These are phyloP conservation scores for Erythrophleum ivorense DNA, from an alignment of 331 rosid species.

Conservation along the genomic window DNA sequence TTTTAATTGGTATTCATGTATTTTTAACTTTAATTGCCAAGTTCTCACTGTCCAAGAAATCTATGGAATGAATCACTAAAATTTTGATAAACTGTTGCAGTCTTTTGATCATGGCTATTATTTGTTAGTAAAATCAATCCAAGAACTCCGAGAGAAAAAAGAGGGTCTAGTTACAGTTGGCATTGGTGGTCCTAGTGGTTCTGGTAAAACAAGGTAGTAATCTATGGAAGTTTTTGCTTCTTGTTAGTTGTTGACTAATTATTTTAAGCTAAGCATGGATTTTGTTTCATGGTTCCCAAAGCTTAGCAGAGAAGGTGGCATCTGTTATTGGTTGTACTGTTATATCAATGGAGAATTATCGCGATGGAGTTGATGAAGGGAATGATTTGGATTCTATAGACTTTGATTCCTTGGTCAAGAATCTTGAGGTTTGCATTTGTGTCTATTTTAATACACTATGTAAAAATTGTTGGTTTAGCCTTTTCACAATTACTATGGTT, in stretches of 20 bases:
- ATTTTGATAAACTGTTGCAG: slow-evolving; percentile 63
- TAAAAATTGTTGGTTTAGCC: slow-evolving; percentile 29
- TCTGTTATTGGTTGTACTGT: slow-evolving; percentile 93
- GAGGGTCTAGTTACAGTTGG: slow-evolving; percentile 90
- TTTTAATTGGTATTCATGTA: slow-evolving; percentile 4
- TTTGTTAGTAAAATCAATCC: slow-evolving; percentile 90
- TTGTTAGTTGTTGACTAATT: neutral
- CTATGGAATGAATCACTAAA: slow-evolving; percentile 40
- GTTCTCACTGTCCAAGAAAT: slow-evolving; percentile 33
- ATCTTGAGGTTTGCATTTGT: slow-evolving; percentile 83
- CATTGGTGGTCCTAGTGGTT: slow-evolving; percentile 98
- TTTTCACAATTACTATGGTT: slow-evolving; percentile 14
- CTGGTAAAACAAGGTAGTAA: slow-evolving; percentile 89
- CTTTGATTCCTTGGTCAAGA: slow-evolving; percentile 73
- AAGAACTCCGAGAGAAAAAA: slow-evolving; percentile 95
- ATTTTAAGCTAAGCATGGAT: neutral
- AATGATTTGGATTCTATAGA: slow-evolving; percentile 79
- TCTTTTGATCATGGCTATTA: slow-evolving; percentile 97
- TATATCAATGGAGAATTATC: slow-evolving; percentile 93
- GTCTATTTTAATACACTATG: slow-evolving; percentile 36
- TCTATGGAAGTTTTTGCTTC: neutral
- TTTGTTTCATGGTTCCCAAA: slow-evolving; percentile 55
- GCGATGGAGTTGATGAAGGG: slow-evolving; percentile 86
- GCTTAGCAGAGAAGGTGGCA: slow-evolving; percentile 99
- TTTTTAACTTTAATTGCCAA: slow-evolving; percentile 32